These are phyloP conservation scores for Solanum chiquidenum DNA, from an alignment of 257 asterid genomes.

Conservation along the genomic window DNA sequence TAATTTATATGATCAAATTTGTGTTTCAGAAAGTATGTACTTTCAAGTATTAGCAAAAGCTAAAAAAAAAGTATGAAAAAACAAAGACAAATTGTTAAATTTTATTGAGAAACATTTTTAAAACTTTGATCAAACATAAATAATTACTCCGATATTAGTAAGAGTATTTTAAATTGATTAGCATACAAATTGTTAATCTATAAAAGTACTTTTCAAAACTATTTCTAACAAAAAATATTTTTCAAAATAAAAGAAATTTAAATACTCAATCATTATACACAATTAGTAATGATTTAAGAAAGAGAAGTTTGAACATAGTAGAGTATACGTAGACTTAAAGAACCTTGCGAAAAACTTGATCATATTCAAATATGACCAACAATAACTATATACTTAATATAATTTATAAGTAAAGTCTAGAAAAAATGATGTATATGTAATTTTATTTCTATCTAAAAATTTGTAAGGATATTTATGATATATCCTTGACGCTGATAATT, in stretches of 20 bases:
- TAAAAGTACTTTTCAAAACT: neutral
- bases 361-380: neutral
- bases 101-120: neutral
- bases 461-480: neutral
- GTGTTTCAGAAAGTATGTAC: rapidly evolving
- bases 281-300: neutral
- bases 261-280: neutral
- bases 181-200: neutral
- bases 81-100: neutral
- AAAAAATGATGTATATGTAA: too few species aligned
- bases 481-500: rapidly evolving
- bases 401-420: rapidly evolving
- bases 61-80: too few species aligned
- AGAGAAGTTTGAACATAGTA: neutral
- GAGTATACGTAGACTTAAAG: neutral
- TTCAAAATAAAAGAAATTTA: neutral
- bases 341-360: neutral
- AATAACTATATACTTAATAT: too few species aligned
- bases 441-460: neutral
- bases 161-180: neutral
- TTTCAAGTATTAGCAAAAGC: neutral
- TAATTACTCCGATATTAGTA: neutral
- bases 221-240: neutral
- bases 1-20: neutral
- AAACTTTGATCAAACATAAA: neutral